These are phyloP conservation scores for Acrocalymma vagum DNA, from an alignment of 2,329 filamentous ascomycete genomes.

Conservation along the genomic window DNA sequence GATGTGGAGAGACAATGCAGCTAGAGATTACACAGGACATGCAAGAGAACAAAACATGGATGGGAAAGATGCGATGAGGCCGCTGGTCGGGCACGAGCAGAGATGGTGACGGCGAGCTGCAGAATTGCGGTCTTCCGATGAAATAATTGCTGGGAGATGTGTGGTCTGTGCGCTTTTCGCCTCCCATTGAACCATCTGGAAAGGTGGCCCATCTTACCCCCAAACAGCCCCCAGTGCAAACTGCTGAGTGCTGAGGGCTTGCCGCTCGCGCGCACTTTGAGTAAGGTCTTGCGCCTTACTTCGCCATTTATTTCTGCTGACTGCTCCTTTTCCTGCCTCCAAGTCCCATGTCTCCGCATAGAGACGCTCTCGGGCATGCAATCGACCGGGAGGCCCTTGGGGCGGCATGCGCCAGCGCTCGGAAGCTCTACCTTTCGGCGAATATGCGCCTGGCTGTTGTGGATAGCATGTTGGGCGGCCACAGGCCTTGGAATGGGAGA, in stretches of 20 bases:
- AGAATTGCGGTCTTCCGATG: constrained; percentile 17
- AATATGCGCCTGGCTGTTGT: constrained; percentile 43
- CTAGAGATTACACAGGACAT: constrained; percentile 26
- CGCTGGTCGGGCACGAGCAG: not conserved
- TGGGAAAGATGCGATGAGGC: constrained; percentile 7
- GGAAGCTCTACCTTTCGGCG: constrained; percentile 27
- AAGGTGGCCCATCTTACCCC: constrained; percentile 4
- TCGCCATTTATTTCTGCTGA: constrained; percentile 5
- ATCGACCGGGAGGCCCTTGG: constrained; percentile 40
- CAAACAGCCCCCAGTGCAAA: not conserved
- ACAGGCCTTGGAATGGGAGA: constrained; percentile 54
- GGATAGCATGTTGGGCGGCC: constrained; percentile 40
- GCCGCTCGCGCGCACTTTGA: not conserved
- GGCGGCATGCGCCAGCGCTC: constrained; percentile 32
- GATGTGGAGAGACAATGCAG: constrained; percentile 4
- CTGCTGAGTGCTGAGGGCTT: too few species aligned
- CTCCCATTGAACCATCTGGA: constrained; percentile 2
- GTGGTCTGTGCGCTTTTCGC: constrained; percentile 3
- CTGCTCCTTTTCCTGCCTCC: constrained; percentile 4
- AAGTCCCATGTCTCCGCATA: constrained; percentile 43
- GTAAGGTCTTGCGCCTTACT: too few species aligned
- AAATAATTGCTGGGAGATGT: constrained; percentile 28
- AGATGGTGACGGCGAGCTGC: constrained; percentile 3
- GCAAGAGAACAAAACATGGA: constrained; percentile 18
- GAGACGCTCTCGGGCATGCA: constrained; percentile 45